phyloP scores from a whole-genome alignment of 2,329 filamentous ascomycete genomes.

The Sporothrix sp. region DNA sequence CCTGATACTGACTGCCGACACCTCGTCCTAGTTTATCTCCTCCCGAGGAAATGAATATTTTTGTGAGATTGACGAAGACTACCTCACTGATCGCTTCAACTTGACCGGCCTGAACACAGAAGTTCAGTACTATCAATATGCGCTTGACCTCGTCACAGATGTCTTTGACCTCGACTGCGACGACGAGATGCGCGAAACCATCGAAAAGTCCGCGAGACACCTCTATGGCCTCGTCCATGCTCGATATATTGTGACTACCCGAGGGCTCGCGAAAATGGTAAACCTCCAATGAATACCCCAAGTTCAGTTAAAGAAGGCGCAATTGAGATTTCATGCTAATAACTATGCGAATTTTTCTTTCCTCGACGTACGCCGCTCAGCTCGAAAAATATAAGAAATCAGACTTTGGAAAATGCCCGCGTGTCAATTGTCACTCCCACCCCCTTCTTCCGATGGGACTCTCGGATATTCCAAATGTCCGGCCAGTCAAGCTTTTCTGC shows the following conservation, averaged over 20 bases:
- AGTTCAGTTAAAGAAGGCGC: too few relatives aligned
- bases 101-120: slow-evolving; percentile 93
- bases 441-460: slow-evolving; percentile 91
- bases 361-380: too few relatives aligned
- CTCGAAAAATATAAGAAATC: slow-evolving; percentile 98
- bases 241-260: slow-evolving; percentile 90
- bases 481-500: slow-evolving; percentile 95
- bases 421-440: slow-evolving; percentile 89
- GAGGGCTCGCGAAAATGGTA: slow-evolving; percentile 91
- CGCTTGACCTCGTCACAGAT: slow-evolving; percentile 91
- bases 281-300: too few relatives aligned
- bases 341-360: too few relatives aligned
- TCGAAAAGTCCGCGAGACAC: slow-evolving; percentile 93
- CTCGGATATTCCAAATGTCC: slow-evolving; percentile 76
- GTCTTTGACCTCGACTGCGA: slow-evolving; percentile 98
- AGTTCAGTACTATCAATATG: slow-evolving; percentile 98
- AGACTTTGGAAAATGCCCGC: slow-evolving; percentile 96
- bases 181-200: slow-evolving; percentile 95
- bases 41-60: slow-evolving; percentile 98
- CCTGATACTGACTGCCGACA: neutral
- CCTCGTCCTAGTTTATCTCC: slow-evolving; percentile 70
- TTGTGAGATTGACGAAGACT: slow-evolving; percentile 98
- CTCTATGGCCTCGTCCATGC: slow-evolving; percentile 94
- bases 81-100: slow-evolving; percentile 96
- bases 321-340: too few relatives aligned